phyloP scores from a whole-genome alignment of 1,139 yeast species.

The Kazachstania sp. region DNA sequence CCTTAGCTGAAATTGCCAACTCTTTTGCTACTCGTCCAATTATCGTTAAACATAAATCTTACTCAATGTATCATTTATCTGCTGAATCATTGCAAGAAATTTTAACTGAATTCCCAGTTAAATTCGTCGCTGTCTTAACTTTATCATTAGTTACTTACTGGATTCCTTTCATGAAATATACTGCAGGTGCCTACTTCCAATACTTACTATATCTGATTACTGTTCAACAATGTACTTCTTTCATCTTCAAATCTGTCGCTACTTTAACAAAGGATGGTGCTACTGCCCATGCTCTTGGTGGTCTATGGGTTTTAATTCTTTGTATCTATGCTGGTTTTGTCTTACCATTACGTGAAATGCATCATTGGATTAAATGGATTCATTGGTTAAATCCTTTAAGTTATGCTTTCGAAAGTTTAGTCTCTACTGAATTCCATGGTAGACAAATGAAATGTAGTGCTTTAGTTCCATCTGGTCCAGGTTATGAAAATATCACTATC shows the following conservation, averaged over 20 bases:
- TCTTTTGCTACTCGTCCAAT: constrained; percentile 52
- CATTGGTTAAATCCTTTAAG: constrained; percentile 46
- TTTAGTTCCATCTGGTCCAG: constrained; percentile 37
- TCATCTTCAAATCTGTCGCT: constrained; percentile 54
- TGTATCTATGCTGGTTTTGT: constrained; percentile 46
- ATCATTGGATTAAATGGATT: constrained; percentile 52
- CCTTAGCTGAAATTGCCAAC: constrained; percentile 50
- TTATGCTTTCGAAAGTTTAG: constrained; percentile 43
- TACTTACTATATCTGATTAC: constrained; percentile 43
- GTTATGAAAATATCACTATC: constrained; percentile 32
- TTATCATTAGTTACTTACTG: constrained; percentile 48
- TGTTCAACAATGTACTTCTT: constrained; percentile 43
- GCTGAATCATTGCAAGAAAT: constrained; percentile 58
- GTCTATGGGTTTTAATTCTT: constrained; percentile 44
- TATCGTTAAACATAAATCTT: constrained; percentile 52
- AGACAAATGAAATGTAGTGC: constrained; percentile 28
- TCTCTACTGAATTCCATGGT: constrained; percentile 40
- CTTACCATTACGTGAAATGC: constrained; percentile 45
- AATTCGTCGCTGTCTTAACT: constrained; percentile 38
- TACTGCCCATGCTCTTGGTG: constrained; percentile 58
- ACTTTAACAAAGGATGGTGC: constrained; percentile 46
- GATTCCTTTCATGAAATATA: constrained; percentile 46
- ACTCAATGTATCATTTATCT: constrained; percentile 56
- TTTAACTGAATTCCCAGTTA: constrained; percentile 51
- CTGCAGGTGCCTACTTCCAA: constrained; percentile 57